phyloP scores from a whole-genome alignment of 2,329 filamentous ascomycete species.

The Septoria petroselini region DNA sequence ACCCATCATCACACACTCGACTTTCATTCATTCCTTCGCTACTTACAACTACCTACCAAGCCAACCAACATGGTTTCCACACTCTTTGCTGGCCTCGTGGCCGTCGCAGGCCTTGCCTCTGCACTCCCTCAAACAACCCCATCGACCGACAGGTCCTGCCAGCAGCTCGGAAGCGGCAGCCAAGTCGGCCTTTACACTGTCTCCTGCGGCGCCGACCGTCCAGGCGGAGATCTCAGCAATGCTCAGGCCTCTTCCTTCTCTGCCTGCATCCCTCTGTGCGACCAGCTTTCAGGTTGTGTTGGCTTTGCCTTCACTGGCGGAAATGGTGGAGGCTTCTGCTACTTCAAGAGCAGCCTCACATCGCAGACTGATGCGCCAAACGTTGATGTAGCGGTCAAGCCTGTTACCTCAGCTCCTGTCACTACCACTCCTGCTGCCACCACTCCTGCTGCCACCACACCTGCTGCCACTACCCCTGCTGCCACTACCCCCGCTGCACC shows the following conservation, averaged over 20 bases:
- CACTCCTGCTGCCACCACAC: not conserved
- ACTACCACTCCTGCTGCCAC: not conserved
- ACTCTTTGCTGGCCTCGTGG: conserved; percentile 7
- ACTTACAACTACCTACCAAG: not conserved
- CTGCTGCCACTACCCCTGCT: not conserved
- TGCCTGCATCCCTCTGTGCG: conserved; percentile 30
- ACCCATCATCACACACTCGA: not conserved
- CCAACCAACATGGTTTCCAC: conserved; percentile 5
- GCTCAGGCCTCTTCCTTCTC: conserved; percentile 20
- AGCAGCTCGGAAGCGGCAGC: conserved; percentile 16
- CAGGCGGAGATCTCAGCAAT: conserved; percentile 27
- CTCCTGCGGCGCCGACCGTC: conserved; percentile 19
- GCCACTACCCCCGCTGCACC: not conserved
- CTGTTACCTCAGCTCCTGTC: not conserved
- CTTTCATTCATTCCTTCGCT: not conserved
- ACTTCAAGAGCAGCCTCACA: conserved; percentile 16
- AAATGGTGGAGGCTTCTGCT: conserved; percentile 16
- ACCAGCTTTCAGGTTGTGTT: conserved; percentile 19
- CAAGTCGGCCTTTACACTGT: conserved; percentile 17
- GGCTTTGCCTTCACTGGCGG: conserved; percentile 20
- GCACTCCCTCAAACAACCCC: conserved; percentile 10
- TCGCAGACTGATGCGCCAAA: conserved; percentile 5
- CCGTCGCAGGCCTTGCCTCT: conserved; percentile 7
- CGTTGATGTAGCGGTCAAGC: conserved; percentile 12
- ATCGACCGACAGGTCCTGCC: conserved; percentile 11